Conservation (phyloP, 2,329 filamentous ascomycete genomes). For the Microdochium paspali region DNA sequence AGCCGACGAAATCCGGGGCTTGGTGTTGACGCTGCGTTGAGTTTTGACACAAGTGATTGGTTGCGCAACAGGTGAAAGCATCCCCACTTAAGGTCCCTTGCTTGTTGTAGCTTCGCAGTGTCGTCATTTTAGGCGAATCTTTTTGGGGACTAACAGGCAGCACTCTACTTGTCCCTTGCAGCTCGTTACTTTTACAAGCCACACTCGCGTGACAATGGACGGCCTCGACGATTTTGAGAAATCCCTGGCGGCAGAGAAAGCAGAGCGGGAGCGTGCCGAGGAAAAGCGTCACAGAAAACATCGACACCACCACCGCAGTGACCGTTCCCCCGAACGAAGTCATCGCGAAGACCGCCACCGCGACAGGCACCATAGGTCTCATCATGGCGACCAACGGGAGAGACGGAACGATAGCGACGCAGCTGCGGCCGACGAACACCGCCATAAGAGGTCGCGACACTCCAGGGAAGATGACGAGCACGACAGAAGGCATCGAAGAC, state of each 20-base stretch:
- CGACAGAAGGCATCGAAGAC: constrained; percentile 34
- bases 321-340: constrained; percentile 33
- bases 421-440: constrained; percentile 42
- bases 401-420: constrained; percentile 15
- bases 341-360: constrained; percentile 22
- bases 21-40: too few relatives aligned
- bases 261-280: constrained; percentile 37
- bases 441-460: constrained; percentile 56
- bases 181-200: too few relatives aligned
- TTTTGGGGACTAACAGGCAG: too few relatives aligned
- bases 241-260: constrained; percentile 57
- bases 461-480: constrained; percentile 38
- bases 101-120: too few relatives aligned
- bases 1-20: too few relatives aligned
- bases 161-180: too few relatives aligned
- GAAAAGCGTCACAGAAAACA: constrained; percentile 33
- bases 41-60: too few relatives aligned
- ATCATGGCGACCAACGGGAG: constrained; percentile 16
- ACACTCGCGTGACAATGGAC: too few relatives aligned
- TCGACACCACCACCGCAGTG: constrained; percentile 35
- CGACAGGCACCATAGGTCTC: constrained; percentile 20
- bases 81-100: too few relatives aligned
- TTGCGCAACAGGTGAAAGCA: too few relatives aligned
- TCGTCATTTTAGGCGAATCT: too few relatives aligned
- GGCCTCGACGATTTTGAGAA: constrained; percentile 69